Base-by-base conservation (phyloP, 495 filamentous ascomycete species). In the Hypoxylon rickii region DNA sequence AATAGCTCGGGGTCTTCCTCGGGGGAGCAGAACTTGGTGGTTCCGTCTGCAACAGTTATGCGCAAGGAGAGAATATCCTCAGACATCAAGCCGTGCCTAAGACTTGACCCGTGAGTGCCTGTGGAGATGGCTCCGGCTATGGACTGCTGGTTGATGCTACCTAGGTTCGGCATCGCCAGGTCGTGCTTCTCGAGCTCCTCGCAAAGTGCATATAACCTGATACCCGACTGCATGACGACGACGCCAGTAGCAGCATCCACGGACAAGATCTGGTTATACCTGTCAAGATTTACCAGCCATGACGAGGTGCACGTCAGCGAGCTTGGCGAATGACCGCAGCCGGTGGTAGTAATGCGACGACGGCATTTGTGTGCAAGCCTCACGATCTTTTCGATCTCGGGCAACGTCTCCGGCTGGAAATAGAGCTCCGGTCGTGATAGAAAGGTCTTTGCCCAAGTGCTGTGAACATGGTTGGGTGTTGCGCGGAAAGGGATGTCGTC, bases 361-460 rank as follows among this genome's bases (percentile, higher is more conserved):
- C 90, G 84, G 70, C 86, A 92, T 68, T 82, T 80, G 47, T 88
- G 88, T 15, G 94, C 95, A 8, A 97, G 80, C 31, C 78, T 86
- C 32, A 96, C 80, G 52, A 88, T 76, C 72, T 96, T 89, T 63
- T 89, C 85, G 58, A 98, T 82, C 73, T 97, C 95, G 5, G 77
- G 75, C 43, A 89, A 74, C 0, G 86, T 84, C 52, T 89, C 76
- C 1, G 94, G 94, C 49, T 85, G 88, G 58, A 97, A 81, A 72
- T 90, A 96, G 51, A 97, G 83, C 73, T 96, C 92, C 0, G 94
- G 94, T 15, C 84, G 81, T 36, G 85, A 90, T 66, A 86, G 86
- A 74, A 92, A 94, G 32, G 94, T 97, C 67, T 86, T 87, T 19
- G 95, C 94, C 94, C 94, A 98, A n/a, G 95, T 98, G 64, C 88